A percentile compares a stretch with the other conserved stretches of the same genome.
Conservation (phyloP, 352 stramenopile genomes). For the Phytophthora macrochlamydospora region DNA sequence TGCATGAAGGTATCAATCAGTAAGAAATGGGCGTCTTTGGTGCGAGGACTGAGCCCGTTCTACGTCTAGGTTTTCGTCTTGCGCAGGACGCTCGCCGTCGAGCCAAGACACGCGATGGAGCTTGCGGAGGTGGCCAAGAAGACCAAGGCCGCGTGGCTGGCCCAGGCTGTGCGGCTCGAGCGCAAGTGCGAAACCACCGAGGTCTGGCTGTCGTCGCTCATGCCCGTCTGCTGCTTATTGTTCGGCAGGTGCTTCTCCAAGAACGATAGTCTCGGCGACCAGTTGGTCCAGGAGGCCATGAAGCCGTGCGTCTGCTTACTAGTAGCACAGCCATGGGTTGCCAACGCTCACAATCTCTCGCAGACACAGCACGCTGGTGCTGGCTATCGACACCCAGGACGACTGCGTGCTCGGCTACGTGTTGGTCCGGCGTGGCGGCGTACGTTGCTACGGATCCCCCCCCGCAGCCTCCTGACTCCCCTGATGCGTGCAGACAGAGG, state of each 20-base stretch:
- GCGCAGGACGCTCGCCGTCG: too few species aligned
- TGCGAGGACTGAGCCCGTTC: background rate
- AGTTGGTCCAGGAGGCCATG: background rate
- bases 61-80: background rate
- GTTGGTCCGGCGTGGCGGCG: slow-evolving; percentile 45
- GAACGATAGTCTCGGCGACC: slow-evolving; percentile 38
- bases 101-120: slow-evolving; percentile 4
- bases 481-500: slow-evolving; percentile 25
- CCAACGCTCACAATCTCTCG: slow-evolving; percentile 4
- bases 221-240: slow-evolving; percentile 13
- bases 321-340: background rate
- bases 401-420: slow-evolving; percentile 43
- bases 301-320: slow-evolving; percentile 18
- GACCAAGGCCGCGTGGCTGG: slow-evolving; percentile 29
- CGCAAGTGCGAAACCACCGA: background rate
- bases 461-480: background rate
- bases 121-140: slow-evolving; percentile 39
- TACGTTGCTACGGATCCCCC: slow-evolving; percentile 16
- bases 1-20: background rate
- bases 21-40: background rate
- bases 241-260: slow-evolving; percentile 42
- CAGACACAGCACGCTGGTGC: slow-evolving; percentile 46
- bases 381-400: slow-evolving; percentile 29
- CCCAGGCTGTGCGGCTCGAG: slow-evolving; percentile 31
- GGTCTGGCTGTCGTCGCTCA: background rate